Conservation (phyloP, 1,139 yeast species). For the Lodderomyces jiufengensis region DNA sequence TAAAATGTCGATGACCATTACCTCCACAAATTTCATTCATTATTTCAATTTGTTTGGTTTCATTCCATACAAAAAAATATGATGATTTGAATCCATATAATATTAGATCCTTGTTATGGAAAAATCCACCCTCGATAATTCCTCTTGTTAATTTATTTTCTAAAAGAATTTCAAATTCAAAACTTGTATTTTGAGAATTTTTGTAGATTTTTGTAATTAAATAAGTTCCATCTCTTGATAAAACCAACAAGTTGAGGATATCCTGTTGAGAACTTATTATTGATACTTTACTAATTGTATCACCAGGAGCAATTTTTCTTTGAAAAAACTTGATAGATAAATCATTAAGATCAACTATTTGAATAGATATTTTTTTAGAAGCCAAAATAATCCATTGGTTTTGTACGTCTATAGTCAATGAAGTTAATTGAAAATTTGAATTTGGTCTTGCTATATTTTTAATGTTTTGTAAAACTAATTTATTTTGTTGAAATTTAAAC, state of each 20-base stretch:
- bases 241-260: constrained; percentile 31
- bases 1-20: constrained; percentile 76
- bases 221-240: constrained; percentile 67
- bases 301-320: constrained; percentile 65
- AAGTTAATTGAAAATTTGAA: constrained; percentile 55
- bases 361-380: constrained; percentile 66
- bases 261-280: constrained; percentile 24
- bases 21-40: constrained; percentile 85
- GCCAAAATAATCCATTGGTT: constrained; percentile 55
- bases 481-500: constrained; percentile 17
- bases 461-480: background rate
- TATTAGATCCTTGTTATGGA: constrained; percentile 54
- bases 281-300: constrained; percentile 61
- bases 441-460: constrained; percentile 35
- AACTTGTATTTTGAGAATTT: constrained; percentile 8
- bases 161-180: constrained; percentile 35
- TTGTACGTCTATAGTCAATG: constrained; percentile 40
- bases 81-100: constrained; percentile 83
- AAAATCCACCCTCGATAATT: constrained; percentile 69
- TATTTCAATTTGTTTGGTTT: constrained; percentile 68
- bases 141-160: constrained; percentile 71
- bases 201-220: constrained; percentile 24
- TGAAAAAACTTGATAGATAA: constrained; percentile 25
- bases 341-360: constrained; percentile 44
- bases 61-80: constrained; percentile 78